A percentile compares a stretch with the other conserved stretches of the same genome.
phyloP scores from a whole-genome alignment of 768 basidiomycete genomes.

The Phaeotremella fagi region DNA sequence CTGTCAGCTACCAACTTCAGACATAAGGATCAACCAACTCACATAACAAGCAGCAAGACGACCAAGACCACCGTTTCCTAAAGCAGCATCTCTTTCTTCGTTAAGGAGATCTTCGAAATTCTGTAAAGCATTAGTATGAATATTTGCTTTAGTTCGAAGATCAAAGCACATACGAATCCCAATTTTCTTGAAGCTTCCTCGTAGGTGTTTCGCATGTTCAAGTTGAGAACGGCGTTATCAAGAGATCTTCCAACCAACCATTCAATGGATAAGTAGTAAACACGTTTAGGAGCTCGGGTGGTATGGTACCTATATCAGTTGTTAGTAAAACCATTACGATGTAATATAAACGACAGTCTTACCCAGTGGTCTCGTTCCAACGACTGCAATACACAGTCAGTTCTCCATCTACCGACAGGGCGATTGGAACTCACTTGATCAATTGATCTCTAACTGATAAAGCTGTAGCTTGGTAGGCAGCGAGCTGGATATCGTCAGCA shows the following conservation, averaged over 20 bases:
- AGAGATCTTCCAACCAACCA: constrained; percentile 55
- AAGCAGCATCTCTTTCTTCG: constrained; percentile 84
- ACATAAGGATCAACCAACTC: constrained; percentile 12
- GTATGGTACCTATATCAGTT: constrained; percentile 44
- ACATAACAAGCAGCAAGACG: constrained; percentile 96
- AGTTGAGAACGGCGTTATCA: constrained; percentile 75
- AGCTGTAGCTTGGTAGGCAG: constrained; percentile 88
- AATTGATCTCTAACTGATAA: constrained; percentile 82
- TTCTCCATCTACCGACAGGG: constrained; percentile 4
- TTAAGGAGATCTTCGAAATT: constrained; percentile 79
- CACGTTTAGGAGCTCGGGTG: constrained; percentile 46
- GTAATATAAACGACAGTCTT: constrained; percentile 2
- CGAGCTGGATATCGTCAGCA: constrained; percentile 52
- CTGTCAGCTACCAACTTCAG: not conserved
- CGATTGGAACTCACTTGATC: constrained; percentile 56
- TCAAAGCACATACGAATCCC: constrained; percentile 57
- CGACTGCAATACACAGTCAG: constrained; percentile 34
- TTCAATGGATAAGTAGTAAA: constrained; percentile 91
- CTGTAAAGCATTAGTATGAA: constrained; percentile 21
- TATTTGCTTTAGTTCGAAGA: not conserved
- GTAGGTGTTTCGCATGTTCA: constrained; percentile 75
- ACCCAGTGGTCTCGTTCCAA: constrained; percentile 71
- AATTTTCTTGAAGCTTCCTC: constrained; percentile 63
- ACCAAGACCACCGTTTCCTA: constrained; percentile 93
- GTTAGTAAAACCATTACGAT: not conserved